These are phyloP conservation scores for Stephanodiscus triporus DNA, from an alignment of 108 stramenopile species.

Conservation along the genomic window DNA sequence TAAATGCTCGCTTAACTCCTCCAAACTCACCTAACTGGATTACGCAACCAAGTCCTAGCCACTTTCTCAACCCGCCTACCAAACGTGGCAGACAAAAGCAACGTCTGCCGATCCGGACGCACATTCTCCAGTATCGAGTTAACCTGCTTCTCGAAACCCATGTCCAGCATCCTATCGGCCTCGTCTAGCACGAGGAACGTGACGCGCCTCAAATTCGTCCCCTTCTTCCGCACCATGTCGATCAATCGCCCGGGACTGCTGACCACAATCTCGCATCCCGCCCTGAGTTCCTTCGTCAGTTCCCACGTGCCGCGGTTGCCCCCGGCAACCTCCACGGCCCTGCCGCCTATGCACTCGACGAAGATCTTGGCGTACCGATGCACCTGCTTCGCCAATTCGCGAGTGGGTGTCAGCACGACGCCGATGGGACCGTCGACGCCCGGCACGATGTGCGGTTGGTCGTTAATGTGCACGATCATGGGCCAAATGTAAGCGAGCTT, in stretches of 20 bases:
- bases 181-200: slow-evolving; percentile 94
- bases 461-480: slow-evolving; percentile 68
- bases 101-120: slow-evolving; percentile 81
- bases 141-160: slow-evolving; percentile 92
- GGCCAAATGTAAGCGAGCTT: slow-evolving; percentile 94
- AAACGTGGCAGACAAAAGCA: slow-evolving; percentile 78
- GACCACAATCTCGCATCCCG: slow-evolving; percentile 80
- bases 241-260: slow-evolving; percentile 97
- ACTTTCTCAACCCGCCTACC: slow-evolving; percentile 59
- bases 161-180: slow-evolving; percentile 89
- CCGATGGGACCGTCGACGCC: slow-evolving; percentile 46
- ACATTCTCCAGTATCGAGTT: slow-evolving; percentile 73
- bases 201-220: slow-evolving; percentile 53
- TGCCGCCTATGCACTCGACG: slow-evolving; percentile 43
- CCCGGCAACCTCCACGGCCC: slow-evolving; percentile 74
- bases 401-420: slow-evolving; percentile 92
- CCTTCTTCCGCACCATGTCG: slow-evolving; percentile 82
- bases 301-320: slow-evolving; percentile 70
- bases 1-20: too few relatives aligned
- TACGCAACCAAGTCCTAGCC: slow-evolving; percentile 65
- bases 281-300: slow-evolving; percentile 63
- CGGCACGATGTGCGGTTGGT: slow-evolving; percentile 50
- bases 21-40: slow-evolving; percentile 68
- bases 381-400: slow-evolving; percentile 96
- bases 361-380: slow-evolving; percentile 58